Evolutionary conservation across 164 flowering plant species (phyloP).

Genomic region (Vitis riparia): DNA sequence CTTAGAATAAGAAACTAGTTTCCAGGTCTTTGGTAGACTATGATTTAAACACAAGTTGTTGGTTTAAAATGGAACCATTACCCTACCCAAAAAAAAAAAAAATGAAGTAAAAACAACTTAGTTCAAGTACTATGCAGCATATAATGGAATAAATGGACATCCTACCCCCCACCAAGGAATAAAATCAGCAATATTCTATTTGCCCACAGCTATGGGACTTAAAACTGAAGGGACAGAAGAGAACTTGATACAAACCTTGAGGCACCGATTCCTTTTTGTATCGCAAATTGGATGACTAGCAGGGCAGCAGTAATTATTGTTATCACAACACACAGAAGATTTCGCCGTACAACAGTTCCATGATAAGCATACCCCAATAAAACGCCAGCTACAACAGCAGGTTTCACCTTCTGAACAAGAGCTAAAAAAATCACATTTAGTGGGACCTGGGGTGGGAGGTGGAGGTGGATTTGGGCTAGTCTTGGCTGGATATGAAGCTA

Average conservation of each 20-base stretch:
- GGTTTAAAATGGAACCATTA: too few relatives aligned
- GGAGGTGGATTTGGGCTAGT: slow-evolving; percentile 86
- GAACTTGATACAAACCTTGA: slow-evolving; percentile 50
- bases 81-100: too few relatives aligned
- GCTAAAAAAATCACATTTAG: slow-evolving; percentile 56
- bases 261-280: slow-evolving; percentile 52
- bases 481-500: slow-evolving; percentile 90
- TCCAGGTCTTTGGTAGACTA: too few relatives aligned
- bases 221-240: neutral
- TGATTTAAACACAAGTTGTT: too few relatives aligned
- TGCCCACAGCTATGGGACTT: too few relatives aligned
- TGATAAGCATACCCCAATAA: slow-evolving; percentile 71
- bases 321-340: slow-evolving; percentile 86
- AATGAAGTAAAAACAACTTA: too few relatives aligned
- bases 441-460: slow-evolving; percentile 76
- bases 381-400: slow-evolving; percentile 66
- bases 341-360: slow-evolving; percentile 81
- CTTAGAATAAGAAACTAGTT: too few relatives aligned
- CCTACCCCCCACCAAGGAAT: too few relatives aligned
- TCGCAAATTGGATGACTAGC: slow-evolving; percentile 82
- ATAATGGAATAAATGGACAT: too few relatives aligned
- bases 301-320: slow-evolving; percentile 75
- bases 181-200: too few relatives aligned
- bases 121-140: too few relatives aligned
- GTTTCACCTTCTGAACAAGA: slow-evolving; percentile 69